Evolutionary conservation across 208 protist species (phyloP).

Genomic region (Naegleria fowleri): DNA sequence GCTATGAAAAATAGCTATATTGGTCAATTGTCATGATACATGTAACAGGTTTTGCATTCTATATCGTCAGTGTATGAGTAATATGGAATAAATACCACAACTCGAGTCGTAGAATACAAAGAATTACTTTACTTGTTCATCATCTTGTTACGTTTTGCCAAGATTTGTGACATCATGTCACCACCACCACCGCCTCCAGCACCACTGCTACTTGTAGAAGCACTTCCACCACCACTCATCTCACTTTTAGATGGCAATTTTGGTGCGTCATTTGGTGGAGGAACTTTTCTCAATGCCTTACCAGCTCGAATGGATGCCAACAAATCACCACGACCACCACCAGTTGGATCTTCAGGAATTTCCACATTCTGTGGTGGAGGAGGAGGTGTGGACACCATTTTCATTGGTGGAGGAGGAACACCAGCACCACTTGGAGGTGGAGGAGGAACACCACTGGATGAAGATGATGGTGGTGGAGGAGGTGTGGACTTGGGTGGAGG

Average conservation of each 20-base stretch:
- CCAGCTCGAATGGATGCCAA: neutral
- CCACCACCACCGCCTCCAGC: neutral
- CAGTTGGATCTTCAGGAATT: neutral
- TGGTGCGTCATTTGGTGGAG: neutral
- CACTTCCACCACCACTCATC: neutral
- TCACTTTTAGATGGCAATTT: neutral
- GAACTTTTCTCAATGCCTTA: neutral
- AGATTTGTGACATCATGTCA: neutral
- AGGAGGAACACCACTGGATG: neutral
- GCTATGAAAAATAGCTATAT: too few relatives aligned
- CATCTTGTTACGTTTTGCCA: neutral
- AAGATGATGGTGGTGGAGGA: neutral
- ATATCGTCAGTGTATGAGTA: too few relatives aligned
- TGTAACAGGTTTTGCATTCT: too few relatives aligned
- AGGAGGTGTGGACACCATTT: neutral
- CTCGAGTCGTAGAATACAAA: too few relatives aligned
- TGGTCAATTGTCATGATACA: too few relatives aligned
- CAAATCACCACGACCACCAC: neutral
- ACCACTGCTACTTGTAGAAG: neutral
- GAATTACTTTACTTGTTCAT: neutral
- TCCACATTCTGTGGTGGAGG: neutral
- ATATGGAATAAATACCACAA: too few relatives aligned
- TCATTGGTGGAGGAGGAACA: neutral
- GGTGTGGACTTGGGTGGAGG: neutral
- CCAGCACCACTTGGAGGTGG: neutral